A percentile compares a stretch with the other conserved stretches of the same genome.
These are phyloP conservation scores for Brettanomyces custersianus DNA, from an alignment of 805 yeast genomes.

Conservation along the genomic window DNA sequence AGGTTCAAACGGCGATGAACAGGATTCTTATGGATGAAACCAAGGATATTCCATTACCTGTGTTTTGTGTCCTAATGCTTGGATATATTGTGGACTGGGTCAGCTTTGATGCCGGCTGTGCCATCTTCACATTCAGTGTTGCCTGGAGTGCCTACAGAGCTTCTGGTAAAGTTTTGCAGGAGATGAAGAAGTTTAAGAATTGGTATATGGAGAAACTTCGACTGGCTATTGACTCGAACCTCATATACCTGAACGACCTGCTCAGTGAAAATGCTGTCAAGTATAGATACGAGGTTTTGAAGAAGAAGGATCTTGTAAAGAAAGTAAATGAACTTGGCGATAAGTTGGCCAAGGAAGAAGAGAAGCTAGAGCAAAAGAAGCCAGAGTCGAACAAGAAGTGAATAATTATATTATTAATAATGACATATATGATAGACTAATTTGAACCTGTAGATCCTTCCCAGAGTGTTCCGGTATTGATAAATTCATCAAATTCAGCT, in stretches of 20 bases:
- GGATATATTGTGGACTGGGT: slow-evolving; percentile 21
- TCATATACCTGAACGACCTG: slow-evolving; percentile 11
- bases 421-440: too few relatives aligned
- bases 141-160: slow-evolving; percentile 20
- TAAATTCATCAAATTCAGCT: too few relatives aligned
- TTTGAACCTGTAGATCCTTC: too few relatives aligned
- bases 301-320: slow-evolving; percentile 6
- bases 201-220: slow-evolving; percentile 21
- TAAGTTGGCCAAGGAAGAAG: not conserved
- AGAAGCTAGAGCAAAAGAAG: slow-evolving; percentile 1
- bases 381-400: not conserved
- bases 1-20: slow-evolving; percentile 19
- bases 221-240: slow-evolving; percentile 17
- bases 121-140: slow-evolving; percentile 20
- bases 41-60: slow-evolving; percentile 20
- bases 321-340: slow-evolving; percentile 7
- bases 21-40: slow-evolving; percentile 15
- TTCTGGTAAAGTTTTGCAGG: slow-evolving; percentile 13
- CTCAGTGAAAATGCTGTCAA: slow-evolving; percentile 10
- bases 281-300: slow-evolving; percentile 8
- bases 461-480: too few relatives aligned
- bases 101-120: slow-evolving; percentile 19
- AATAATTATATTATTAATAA: not conserved
- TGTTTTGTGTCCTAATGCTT: slow-evolving; percentile 14
- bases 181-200: slow-evolving; percentile 14